These are phyloP conservation scores for Scedosporium minutisporum DNA, from an alignment of 2,329 filamentous ascomycete genomes.

Conservation along the genomic window DNA sequence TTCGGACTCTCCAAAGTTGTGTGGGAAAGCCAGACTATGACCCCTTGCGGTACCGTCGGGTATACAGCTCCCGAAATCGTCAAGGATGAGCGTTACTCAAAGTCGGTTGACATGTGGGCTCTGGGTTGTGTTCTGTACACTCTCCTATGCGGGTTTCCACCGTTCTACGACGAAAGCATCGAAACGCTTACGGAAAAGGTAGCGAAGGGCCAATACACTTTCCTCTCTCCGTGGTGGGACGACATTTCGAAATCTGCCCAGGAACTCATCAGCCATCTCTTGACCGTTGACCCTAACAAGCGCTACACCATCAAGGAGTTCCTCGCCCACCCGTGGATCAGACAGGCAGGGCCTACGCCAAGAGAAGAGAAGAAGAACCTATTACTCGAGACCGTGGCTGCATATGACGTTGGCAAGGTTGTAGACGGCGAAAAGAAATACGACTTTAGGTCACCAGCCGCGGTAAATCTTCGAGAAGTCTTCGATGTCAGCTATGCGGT, in stretches of 20 bases:
- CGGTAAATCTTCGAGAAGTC: constrained; percentile 89
- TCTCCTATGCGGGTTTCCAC: constrained; percentile 90
- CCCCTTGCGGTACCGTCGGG: constrained; percentile 94
- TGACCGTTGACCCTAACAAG: constrained; percentile 92
- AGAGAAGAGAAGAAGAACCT: constrained; percentile 50
- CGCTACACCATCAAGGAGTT: constrained; percentile 91
- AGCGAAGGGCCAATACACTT: constrained; percentile 91
- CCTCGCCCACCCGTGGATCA: constrained; percentile 89
- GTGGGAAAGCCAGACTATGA: constrained; percentile 98
- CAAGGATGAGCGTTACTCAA: constrained; percentile 97
- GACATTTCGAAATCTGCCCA: constrained; percentile 93
- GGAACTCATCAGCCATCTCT: constrained; percentile 83
- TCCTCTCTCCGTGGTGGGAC: constrained; percentile 98
- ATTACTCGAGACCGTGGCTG: constrained; percentile 27
- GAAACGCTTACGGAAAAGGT: constrained; percentile 97
- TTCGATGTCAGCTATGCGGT: constrained; percentile 99
- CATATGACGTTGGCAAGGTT: constrained; percentile 47
- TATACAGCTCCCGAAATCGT: constrained; percentile 98
- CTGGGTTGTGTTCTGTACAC: constrained; percentile 95
- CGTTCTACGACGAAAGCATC: constrained; percentile 98
- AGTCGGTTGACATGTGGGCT: constrained; percentile 99
- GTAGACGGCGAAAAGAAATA: constrained; percentile 56
- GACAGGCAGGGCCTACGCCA: constrained; percentile 48
- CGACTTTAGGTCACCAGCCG: constrained; percentile 92
- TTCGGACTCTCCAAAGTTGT: constrained; percentile 97